Conservation (phyloP, 768 basidiomycete species). For the Amanita rimosa region DNA sequence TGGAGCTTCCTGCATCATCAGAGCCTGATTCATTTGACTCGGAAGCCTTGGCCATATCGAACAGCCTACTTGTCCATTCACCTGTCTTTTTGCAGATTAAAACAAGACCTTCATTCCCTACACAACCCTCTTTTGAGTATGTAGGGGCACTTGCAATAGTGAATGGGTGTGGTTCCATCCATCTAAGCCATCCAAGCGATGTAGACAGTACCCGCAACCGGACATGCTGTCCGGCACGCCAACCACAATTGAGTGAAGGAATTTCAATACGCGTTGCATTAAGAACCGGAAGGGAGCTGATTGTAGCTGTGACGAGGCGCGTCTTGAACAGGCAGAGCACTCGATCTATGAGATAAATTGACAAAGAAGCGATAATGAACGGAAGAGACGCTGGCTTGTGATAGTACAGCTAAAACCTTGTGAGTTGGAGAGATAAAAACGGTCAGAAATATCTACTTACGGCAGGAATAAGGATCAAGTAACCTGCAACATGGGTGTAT, state of each 20-base stretch:
- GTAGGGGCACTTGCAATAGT: conserved; percentile 49
- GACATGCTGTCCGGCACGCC: conserved; percentile 83
- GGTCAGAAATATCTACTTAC: conserved; percentile 23
- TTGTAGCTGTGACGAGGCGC: conserved; percentile 42
- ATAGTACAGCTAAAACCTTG: conserved; percentile 21
- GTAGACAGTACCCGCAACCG: conserved; percentile 49
- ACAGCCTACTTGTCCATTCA: conserved; percentile 34
- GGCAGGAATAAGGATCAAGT: conserved; percentile 41
- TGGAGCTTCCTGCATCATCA: background rate
- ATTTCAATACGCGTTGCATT: conserved; percentile 54
- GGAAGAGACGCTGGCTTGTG: conserved; percentile 44
- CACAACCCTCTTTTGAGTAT: conserved; percentile 15
- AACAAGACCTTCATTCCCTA: conserved; percentile 39
- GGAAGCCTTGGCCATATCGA: conserved; percentile 18
- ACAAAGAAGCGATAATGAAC: conserved; percentile 40
- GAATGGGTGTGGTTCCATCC: conserved; percentile 68
- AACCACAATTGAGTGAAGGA: conserved; percentile 51
- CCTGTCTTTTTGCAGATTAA: conserved; percentile 39
- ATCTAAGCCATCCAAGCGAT: conserved; percentile 40
- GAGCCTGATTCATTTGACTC: conserved; percentile 8
- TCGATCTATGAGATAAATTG: conserved; percentile 47
- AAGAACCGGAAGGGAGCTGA: conserved; percentile 52
- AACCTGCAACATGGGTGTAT: conserved; percentile 46
- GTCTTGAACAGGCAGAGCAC: conserved; percentile 52
- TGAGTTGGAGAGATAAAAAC: conserved; percentile 2